Conservation (phyloP, 495 filamentous ascomycete species). For the Podospora conica region DNA sequence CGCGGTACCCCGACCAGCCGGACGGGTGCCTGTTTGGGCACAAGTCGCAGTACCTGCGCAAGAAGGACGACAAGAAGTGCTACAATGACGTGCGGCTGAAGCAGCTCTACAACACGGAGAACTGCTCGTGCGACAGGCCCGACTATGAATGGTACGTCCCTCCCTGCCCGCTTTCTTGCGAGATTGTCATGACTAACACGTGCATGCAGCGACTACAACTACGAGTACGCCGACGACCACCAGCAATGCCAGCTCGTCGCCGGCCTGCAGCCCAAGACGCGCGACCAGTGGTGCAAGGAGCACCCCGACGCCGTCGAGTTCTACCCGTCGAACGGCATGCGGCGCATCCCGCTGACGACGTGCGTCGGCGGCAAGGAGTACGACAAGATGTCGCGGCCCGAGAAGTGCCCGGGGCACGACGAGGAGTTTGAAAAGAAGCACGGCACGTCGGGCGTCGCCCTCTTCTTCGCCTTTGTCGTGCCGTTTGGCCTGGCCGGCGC, state of each 20-base stretch:
- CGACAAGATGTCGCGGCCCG: conserved; percentile 51
- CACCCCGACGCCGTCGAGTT: conserved; percentile 65
- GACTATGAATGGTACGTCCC: conserved; percentile 91
- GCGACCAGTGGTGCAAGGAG: conserved; percentile 55
- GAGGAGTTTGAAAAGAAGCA: conserved; percentile 68
- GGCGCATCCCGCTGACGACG: conserved; percentile 82
- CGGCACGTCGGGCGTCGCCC: conserved; percentile 56
- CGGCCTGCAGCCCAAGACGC: conserved; percentile 62
- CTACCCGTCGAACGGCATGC: conserved; percentile 78
- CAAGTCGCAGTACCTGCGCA: conserved; percentile 81
- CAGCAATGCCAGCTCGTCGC: conserved; percentile 68
- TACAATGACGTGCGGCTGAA: conserved; percentile 68
- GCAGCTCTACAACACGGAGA: conserved; percentile 56
- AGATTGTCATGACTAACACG: neutral
- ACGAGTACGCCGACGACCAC: conserved; percentile 59
- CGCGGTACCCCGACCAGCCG: conserved; percentile 67
- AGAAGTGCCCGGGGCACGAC: conserved; percentile 70
- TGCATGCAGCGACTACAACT: conserved; percentile 81
- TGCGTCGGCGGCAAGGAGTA: conserved; percentile 67
- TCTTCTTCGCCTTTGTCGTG: conserved; percentile 79
- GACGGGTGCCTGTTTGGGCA: conserved; percentile 90
- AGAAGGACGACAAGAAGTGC: conserved; percentile 65
- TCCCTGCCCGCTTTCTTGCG: neutral
- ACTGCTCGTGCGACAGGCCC: conserved; percentile 73
- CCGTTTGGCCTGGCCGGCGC: conserved; percentile 62